Percentiles rank a stretch among this genome's conserved stretches.
phyloP scores from a whole-genome alignment of 257 asterid genomes.

The Ligustrum vulgare region DNA sequence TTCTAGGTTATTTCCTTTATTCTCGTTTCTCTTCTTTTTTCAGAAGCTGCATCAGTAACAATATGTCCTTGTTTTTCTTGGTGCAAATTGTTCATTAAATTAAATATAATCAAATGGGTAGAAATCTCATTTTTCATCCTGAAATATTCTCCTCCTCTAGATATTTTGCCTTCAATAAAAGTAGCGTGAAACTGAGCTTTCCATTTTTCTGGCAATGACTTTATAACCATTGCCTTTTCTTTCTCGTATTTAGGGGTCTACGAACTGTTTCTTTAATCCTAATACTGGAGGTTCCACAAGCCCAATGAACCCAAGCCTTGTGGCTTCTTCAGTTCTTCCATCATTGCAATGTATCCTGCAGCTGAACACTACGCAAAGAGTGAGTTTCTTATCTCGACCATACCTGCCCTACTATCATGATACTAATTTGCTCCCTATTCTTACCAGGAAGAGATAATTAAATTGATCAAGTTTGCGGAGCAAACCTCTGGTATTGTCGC shows the following conservation, averaged over 20 bases:
- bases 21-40: not conserved
- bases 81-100: not conserved
- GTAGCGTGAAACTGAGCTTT: constrained; percentile 29
- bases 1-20: not conserved
- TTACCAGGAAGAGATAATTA: constrained; percentile 75
- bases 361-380: constrained; percentile 81
- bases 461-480: constrained; percentile 75
- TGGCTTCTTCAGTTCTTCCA: constrained; percentile 69
- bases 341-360: constrained; percentile 74
- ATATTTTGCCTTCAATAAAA: constrained; percentile 2
- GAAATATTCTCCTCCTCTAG: not conserved
- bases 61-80: not conserved
- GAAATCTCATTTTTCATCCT: not conserved
- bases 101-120: not conserved
- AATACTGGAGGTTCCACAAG: constrained; percentile 45
- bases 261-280: constrained; percentile 40
- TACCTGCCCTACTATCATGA: constrained; percentile 18
- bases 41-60: not conserved
- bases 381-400: constrained; percentile 31
- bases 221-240: constrained; percentile 41
- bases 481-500: constrained; percentile 68
- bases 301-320: constrained; percentile 42
- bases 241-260: constrained; percentile 49
- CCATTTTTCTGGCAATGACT: constrained; percentile 32
- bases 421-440: constrained; percentile 33